phyloP scores from a whole-genome alignment of 768 basidiomycete genomes.

The Calvatia gigantea region DNA sequence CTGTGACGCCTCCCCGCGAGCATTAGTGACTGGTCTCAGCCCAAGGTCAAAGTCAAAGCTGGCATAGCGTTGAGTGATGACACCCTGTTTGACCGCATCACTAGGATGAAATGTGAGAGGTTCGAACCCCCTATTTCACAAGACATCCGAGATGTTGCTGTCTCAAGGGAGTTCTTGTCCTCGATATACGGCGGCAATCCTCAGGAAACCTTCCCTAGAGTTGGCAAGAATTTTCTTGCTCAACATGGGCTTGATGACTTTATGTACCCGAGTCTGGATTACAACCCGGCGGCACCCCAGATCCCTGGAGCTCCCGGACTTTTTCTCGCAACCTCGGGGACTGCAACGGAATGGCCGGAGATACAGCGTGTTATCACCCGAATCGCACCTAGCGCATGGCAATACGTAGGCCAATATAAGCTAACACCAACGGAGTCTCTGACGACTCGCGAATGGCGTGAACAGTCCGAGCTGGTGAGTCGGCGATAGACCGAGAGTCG shows the following conservation, averaged over 20 bases:
- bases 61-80: neutral
- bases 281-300: slow-evolving; percentile 26
- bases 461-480: slow-evolving; percentile 18
- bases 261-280: slow-evolving; percentile 23
- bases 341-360: neutral
- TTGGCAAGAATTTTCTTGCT: slow-evolving; percentile 15
- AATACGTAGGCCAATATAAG: slow-evolving; percentile 31
- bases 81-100: neutral
- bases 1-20: neutral
- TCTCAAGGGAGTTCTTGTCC: too few relatives aligned
- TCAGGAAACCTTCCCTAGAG: slow-evolving; percentile 15
- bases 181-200: slow-evolving; percentile 21
- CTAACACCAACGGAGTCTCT: slow-evolving; percentile 33
- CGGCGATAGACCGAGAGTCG: neutral
- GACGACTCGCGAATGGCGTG: slow-evolving; percentile 24
- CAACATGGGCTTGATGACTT: slow-evolving; percentile 25
- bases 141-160: too few relatives aligned
- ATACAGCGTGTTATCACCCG: slow-evolving; percentile 27
- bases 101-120: neutral
- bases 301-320: slow-evolving; percentile 28
- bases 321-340: slow-evolving; percentile 14
- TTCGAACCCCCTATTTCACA: neutral
- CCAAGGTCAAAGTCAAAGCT: neutral
- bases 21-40: neutral
- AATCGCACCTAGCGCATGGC: slow-evolving; percentile 26